Evolutionary conservation across 257 asterid species (phyloP).

Genomic region (Eucommia ulmoides): DNA sequence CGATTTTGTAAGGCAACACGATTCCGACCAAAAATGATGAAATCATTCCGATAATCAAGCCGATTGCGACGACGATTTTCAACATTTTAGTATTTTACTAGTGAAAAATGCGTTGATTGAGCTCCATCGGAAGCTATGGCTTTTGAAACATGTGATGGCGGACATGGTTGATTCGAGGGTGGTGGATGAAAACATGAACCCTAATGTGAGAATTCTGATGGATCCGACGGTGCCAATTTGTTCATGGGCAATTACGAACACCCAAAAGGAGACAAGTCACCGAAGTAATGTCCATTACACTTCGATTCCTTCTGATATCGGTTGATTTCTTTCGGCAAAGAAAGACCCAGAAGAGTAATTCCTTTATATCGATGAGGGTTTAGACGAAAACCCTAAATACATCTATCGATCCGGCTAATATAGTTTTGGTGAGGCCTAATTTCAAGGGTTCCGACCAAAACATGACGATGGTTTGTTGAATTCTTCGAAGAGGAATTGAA

Average conservation of each 20-base stretch:
- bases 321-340: conserved; percentile 34
- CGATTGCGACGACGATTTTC: conserved; percentile 76
- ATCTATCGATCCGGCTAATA: conserved; percentile 73
- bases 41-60: conserved; percentile 70
- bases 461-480: conserved; percentile 69
- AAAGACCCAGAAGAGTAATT: conserved; percentile 24
- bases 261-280: conserved; percentile 86
- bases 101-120: conserved; percentile 65
- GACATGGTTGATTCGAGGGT: conserved; percentile 69
- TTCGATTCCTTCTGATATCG: conserved; percentile 31
- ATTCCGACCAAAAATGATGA: conserved; percentile 60
- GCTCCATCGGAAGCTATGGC: conserved; percentile 61
- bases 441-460: conserved; percentile 86
- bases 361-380: conserved; percentile 67
- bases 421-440: conserved; percentile 83
- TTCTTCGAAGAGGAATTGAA: conserved; percentile 85
- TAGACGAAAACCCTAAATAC: conserved; percentile 64
- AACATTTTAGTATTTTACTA: conserved; percentile 51
- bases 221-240: conserved; percentile 55
- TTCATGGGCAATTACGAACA: conserved; percentile 76
- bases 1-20: conserved; percentile 74
- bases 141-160: conserved; percentile 51
- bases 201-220: conserved; percentile 43
- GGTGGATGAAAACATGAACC: conserved; percentile 48
- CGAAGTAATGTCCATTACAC: conserved; percentile 56